Percentiles rank a stretch among this genome's conserved stretches.
Conservation (phyloP, 345 rosid species). For the Citrus inodora region DNA sequence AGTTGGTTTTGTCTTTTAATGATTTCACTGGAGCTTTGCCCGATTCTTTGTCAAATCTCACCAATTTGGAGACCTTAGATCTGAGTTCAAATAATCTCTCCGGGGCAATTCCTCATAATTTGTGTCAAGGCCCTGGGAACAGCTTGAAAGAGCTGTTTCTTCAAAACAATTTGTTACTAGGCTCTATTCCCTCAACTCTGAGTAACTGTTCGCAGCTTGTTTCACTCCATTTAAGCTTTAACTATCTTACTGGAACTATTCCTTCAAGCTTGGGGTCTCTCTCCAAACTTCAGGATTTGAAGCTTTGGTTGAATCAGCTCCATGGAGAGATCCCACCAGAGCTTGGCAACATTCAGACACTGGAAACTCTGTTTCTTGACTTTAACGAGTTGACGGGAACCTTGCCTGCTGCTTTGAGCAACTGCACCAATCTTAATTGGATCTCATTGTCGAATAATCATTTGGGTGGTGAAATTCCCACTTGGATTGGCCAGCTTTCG, state of each 20-base stretch:
- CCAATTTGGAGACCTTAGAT: slow-evolving; percentile 58
- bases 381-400: slow-evolving; percentile 77
- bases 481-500: slow-evolving; percentile 66
- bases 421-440: slow-evolving; percentile 79
- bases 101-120: slow-evolving; percentile 51
- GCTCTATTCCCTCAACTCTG: slow-evolving; percentile 62
- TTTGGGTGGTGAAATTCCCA: slow-evolving; percentile 75
- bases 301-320: slow-evolving; percentile 77
- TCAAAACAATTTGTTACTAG: slow-evolving; percentile 66
- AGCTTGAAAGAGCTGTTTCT: slow-evolving; percentile 62
- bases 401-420: slow-evolving; percentile 70
- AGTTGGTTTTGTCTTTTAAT: slow-evolving; percentile 58
- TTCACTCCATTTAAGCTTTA: slow-evolving; percentile 88
- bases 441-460: slow-evolving; percentile 81
- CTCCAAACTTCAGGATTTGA: slow-evolving; percentile 69
- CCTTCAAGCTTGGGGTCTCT: slow-evolving; percentile 81
- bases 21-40: slow-evolving; percentile 56
- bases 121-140: slow-evolving; percentile 51
- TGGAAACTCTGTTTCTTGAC: slow-evolving; percentile 83
- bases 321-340: slow-evolving; percentile 81
- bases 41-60: slow-evolving; percentile 52
- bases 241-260: slow-evolving; percentile 62
- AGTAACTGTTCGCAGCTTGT: slow-evolving; percentile 85
- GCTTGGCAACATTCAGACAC: slow-evolving; percentile 44
- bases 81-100: slow-evolving; percentile 74